Conservation (phyloP, 108 stramenopile species). For the Schizochytrium sp. region DNA sequence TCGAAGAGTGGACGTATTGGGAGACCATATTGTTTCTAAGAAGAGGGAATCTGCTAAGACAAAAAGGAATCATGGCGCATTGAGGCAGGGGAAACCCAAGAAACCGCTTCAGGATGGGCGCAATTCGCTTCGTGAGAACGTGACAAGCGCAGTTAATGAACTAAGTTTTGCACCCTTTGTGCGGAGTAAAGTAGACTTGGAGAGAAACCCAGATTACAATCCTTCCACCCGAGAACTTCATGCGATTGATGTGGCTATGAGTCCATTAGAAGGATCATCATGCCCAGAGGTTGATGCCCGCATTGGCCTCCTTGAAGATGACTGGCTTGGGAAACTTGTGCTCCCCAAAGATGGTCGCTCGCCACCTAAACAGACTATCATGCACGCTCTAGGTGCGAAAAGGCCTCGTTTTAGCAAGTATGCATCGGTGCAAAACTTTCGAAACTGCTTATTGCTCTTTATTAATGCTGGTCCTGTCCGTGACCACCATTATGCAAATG, state of each 20-base stretch:
- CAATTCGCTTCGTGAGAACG: too few species aligned
- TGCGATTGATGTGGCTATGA: background rate
- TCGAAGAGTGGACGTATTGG: too few species aligned
- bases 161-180: too few species aligned
- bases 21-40: too few species aligned
- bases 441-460: slow-evolving; percentile 14
- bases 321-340: slow-evolving; percentile 25
- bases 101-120: too few species aligned
- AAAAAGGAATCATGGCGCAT: too few species aligned
- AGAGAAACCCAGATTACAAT: background rate
- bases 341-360: background rate
- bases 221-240: background rate
- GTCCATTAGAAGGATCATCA: background rate
- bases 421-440: background rate
- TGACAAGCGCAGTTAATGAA: too few species aligned
- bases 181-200: too few species aligned
- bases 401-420: slow-evolving; percentile 39
- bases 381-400: background rate
- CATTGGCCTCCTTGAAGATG: background rate
- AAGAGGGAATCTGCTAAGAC: too few species aligned
- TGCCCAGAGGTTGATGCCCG: background rate
- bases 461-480: slow-evolving; percentile 2
- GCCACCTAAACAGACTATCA: slow-evolving; percentile 1
- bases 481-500: background rate
- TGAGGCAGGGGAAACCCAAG: too few species aligned